These are phyloP conservation scores for Hypoxylon sp. DNA, from an alignment of 2,329 filamentous ascomycete genomes.

Conservation along the genomic window DNA sequence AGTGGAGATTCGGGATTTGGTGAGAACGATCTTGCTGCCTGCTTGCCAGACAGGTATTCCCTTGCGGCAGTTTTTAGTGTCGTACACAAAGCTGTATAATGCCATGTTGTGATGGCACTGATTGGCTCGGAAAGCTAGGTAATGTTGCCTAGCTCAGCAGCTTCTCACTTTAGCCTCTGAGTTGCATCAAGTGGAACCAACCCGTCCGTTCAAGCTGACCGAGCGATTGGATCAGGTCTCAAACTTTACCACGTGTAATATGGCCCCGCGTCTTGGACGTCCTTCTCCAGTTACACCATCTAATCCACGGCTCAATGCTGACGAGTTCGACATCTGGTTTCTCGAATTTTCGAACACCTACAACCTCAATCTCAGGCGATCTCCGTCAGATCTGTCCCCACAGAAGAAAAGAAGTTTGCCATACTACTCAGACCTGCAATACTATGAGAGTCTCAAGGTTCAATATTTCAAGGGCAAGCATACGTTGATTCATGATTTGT, in stretches of 20 bases:
- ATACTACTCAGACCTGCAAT: slow-evolving; percentile 45
- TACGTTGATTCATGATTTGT: slow-evolving; percentile 37
- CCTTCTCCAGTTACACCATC: slow-evolving; percentile 33
- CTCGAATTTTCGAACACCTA: slow-evolving; percentile 51
- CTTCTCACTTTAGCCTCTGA: slow-evolving; percentile 34
- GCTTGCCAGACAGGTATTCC: slow-evolving; percentile 3
- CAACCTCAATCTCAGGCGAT: slow-evolving; percentile 46
- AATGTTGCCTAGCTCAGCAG: slow-evolving; percentile 21
- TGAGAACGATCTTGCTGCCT: slow-evolving; percentile 20
- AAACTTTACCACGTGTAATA: slow-evolving; percentile 23
- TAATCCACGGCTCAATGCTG: slow-evolving; percentile 21
- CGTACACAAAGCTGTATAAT: slow-evolving; percentile 20
- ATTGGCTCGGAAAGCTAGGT: slow-evolving; percentile 38
- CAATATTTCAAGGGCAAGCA: slow-evolving; percentile 45
- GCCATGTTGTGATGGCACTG: slow-evolving; percentile 14
- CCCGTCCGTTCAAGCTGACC: slow-evolving; percentile 23
- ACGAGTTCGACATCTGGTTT: slow-evolving; percentile 49
- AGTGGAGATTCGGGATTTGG: slow-evolving; percentile 38
- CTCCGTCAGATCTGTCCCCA: slow-evolving; percentile 42
- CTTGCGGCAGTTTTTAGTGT: slow-evolving; percentile 10
- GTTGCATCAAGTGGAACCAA: slow-evolving; percentile 31
- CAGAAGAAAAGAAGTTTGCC: slow-evolving; percentile 38
- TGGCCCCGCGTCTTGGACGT: slow-evolving; percentile 32
- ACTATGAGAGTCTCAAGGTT: slow-evolving; percentile 45
- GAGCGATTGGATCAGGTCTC: slow-evolving; percentile 25